phyloP scores from a whole-genome alignment of 73 alveolate species.

The Diophrys appendiculata region DNA sequence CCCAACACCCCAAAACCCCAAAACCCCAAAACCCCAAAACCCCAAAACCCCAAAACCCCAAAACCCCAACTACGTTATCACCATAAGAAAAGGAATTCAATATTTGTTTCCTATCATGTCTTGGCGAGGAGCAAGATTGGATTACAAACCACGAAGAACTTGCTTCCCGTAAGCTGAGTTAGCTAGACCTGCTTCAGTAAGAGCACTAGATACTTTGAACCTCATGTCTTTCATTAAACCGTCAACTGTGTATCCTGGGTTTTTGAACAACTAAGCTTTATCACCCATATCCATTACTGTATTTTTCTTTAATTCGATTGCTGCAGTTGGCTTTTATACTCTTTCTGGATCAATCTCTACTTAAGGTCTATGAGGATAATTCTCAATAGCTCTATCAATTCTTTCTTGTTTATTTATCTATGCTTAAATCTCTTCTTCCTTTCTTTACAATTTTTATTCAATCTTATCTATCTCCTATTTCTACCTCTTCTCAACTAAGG shows the following conservation, averaged over 20 bases:
- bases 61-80: slow-evolving; percentile 4
- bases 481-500: slow-evolving; percentile 53
- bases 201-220: slow-evolving; percentile 83
- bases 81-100: background rate
- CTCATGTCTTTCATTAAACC: slow-evolving; percentile 92
- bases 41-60: background rate
- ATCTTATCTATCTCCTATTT: slow-evolving; percentile 66
- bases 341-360: slow-evolving; percentile 87
- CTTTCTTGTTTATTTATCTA: slow-evolving; percentile 69
- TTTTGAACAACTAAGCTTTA: slow-evolving; percentile 78
- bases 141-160: background rate
- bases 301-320: slow-evolving; percentile 70
- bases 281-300: slow-evolving; percentile 86
- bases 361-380: slow-evolving; percentile 82
- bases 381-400: slow-evolving; percentile 84
- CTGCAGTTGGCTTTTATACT: slow-evolving; percentile 75
- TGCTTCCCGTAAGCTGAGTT: slow-evolving; percentile 57
- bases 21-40: too few relatives aligned
- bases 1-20: too few relatives aligned
- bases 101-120: slow-evolving; percentile 14
- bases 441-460: slow-evolving; percentile 31
- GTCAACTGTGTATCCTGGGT: slow-evolving; percentile 88
- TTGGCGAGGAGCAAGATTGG: background rate
- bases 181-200: slow-evolving; percentile 86
- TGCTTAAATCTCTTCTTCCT: slow-evolving; percentile 46